phyloP scores from a whole-genome alignment of 805 yeast genomes.

The Lachancea dasiensis region DNA sequence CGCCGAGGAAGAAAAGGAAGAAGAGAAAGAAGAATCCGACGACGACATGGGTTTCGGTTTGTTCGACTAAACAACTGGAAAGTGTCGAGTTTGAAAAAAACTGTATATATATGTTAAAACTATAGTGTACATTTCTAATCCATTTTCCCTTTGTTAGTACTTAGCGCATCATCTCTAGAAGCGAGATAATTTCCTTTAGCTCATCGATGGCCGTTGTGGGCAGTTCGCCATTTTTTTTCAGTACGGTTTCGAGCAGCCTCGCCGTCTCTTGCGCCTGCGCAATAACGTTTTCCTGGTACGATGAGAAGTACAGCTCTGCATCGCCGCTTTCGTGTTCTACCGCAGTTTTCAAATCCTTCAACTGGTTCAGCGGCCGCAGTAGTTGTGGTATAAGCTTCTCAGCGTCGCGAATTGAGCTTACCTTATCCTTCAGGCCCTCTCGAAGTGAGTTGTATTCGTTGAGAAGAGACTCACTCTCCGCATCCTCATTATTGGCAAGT shows the following conservation, averaged over 20 bases:
- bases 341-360: neutral
- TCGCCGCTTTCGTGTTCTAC: neutral
- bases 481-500: slow-evolving; percentile 10
- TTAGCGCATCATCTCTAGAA: neutral
- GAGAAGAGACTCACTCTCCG: slow-evolving; percentile 14
- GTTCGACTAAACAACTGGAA: slow-evolving; percentile 43
- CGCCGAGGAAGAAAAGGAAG: slow-evolving; percentile 53
- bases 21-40: slow-evolving; percentile 45
- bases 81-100: no score
- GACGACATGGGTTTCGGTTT: slow-evolving; percentile 79
- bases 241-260: slow-evolving; percentile 2
- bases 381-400: neutral
- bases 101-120: neutral
- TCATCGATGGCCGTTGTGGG: neutral
- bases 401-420: slow-evolving; percentile 3
- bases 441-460: slow-evolving; percentile 24
- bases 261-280: slow-evolving; percentile 5
- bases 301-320: slow-evolving; percentile 1
- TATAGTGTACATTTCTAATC: slow-evolving; percentile 5
- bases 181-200: neutral
- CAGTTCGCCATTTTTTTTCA: slow-evolving; percentile 1
- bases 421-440: slow-evolving; percentile 12
- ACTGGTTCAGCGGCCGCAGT: slow-evolving; percentile 1
- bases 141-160: slow-evolving; percentile 1
- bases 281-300: slow-evolving; percentile 1